Evolutionary conservation across 805 yeast genomes (phyloP).

Genomic region (Lipomyces sp.): DNA sequence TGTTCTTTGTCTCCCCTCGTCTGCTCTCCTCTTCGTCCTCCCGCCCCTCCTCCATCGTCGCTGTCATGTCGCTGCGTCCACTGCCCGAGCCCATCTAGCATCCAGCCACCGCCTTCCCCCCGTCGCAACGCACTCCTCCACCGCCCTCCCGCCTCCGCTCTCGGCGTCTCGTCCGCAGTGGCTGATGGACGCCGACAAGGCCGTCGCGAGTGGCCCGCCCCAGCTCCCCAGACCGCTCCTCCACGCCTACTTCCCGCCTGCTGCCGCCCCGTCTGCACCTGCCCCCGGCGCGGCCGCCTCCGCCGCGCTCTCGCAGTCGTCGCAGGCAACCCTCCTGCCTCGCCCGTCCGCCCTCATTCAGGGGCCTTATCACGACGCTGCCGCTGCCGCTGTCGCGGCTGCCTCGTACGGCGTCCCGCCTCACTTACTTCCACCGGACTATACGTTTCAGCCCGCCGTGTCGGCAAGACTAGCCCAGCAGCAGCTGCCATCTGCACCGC

Average conservation of each 20-base stretch:
- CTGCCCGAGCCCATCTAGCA: neutral
- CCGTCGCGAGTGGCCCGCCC: neutral
- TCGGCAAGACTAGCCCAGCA: neutral
- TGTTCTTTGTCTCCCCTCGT: too few relatives aligned
- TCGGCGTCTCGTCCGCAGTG: neutral
- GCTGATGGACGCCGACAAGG: neutral
- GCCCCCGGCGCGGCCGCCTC: neutral
- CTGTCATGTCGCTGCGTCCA: too few relatives aligned
- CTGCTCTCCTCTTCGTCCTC: too few relatives aligned
- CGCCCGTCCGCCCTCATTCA: neutral
- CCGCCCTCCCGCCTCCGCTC: neutral
- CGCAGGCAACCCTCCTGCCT: neutral
- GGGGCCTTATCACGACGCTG: neutral
- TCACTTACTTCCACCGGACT: too few relatives aligned
- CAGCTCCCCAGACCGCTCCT: slow-evolving; percentile 1
- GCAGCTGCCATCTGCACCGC: slow-evolving; percentile 1
- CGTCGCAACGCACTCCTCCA: neutral
- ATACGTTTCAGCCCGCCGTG: too few relatives aligned
- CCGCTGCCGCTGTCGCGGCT: too few relatives aligned
- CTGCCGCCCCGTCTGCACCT: neutral
- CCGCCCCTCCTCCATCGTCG: too few relatives aligned
- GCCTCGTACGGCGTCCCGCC: too few relatives aligned
- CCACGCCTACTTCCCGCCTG: neutral
- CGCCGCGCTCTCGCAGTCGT: neutral
- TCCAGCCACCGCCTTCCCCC: neutral